A percentile compares a stretch with the other conserved stretches of the same genome.
Evolutionary conservation across 1,284 basidiomycete genomes (phyloP).

Genomic region (Termitomyces sp.): DNA sequence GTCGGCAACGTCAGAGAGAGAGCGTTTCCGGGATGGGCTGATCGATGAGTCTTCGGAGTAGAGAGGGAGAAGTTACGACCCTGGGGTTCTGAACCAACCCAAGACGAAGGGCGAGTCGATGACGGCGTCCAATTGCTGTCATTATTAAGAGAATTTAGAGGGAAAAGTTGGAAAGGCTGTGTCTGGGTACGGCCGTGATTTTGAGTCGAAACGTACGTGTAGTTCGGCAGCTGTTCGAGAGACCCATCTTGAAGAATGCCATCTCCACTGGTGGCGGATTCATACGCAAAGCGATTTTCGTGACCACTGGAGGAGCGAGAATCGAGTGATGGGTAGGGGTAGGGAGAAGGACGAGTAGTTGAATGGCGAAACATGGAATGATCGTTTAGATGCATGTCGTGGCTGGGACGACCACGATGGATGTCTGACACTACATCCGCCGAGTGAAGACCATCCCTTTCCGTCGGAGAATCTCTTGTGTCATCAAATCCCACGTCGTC

Average conservation of each 20-base stretch:
- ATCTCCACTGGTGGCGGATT: not conserved
- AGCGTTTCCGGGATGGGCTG: constrained; percentile 7
- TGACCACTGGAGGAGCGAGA: constrained; percentile 25
- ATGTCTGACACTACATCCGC: constrained; percentile 17
- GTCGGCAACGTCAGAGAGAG: constrained; percentile 11
- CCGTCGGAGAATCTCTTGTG: constrained; percentile 34
- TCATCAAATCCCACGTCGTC: constrained; percentile 39
- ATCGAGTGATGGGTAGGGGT: constrained; percentile 26
- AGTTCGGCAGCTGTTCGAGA: not conserved
- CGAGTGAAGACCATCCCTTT: constrained; percentile 30
- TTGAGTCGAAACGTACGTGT: constrained; percentile 17
- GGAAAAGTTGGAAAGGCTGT: constrained; percentile 19
- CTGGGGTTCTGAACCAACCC: constrained; percentile 10
- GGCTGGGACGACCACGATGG: constrained; percentile 24
- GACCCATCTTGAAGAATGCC: constrained; percentile 6
- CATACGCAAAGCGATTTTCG: constrained; percentile 11
- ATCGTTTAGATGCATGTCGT: constrained; percentile 25
- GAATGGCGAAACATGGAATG: constrained; percentile 24
- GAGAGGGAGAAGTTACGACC: constrained; percentile 7
- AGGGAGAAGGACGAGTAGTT: constrained; percentile 24
- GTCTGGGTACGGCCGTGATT: constrained; percentile 17
- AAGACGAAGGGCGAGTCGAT: constrained; percentile 10
- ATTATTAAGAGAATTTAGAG: constrained; percentile 8
- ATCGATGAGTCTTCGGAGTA: constrained; percentile 9
- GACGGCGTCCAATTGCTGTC: constrained; percentile 9